These are phyloP conservation scores for Manihot esculenta DNA, from an alignment of 441 rosid genomes.

Conservation along the genomic window DNA sequence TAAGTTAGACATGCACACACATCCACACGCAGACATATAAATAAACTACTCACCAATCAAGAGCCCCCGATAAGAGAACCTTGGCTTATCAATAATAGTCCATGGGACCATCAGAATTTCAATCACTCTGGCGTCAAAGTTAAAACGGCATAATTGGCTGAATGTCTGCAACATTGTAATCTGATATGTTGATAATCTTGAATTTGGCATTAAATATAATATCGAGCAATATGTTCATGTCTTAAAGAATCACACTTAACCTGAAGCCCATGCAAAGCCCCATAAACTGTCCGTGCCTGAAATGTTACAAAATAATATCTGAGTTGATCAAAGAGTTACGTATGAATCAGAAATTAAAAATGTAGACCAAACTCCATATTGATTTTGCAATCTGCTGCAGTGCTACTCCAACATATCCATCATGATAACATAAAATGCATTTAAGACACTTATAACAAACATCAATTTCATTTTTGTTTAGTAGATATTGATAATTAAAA, in stretches of 20 bases:
- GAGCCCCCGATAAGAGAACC: conserved; percentile 69
- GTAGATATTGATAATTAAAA: not conserved
- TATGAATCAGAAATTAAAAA: conserved; percentile 3
- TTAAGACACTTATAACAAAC: not conserved
- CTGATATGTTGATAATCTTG: conserved; percentile 9
- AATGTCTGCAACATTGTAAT: conserved; percentile 52
- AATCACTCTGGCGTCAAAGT: conserved; percentile 37
- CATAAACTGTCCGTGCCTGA: conserved; percentile 67
- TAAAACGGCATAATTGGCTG: conserved; percentile 66
- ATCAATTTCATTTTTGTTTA: not conserved
- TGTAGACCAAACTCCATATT: not conserved
- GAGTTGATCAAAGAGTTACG: not conserved
- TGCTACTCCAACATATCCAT: not conserved
- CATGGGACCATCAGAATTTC: conserved; percentile 57
- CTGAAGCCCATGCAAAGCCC: conserved; percentile 75
- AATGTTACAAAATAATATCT: conserved; percentile 13
- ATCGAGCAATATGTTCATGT: conserved; percentile 8
- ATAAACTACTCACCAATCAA: conserved; percentile 49
- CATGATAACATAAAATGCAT: not conserved
- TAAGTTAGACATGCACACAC: conserved; percentile 16
- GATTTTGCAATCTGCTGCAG: not conserved
- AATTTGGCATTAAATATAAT: not conserved
- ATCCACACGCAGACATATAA: too few species aligned
- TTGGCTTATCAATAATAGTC: conserved; percentile 59
- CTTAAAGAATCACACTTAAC: conserved; percentile 32